A percentile compares a stretch with the other conserved stretches of the same genome.
Conservation (phyloP, 164 flowering plant genomes). For the Aristolochia contorta region DNA sequence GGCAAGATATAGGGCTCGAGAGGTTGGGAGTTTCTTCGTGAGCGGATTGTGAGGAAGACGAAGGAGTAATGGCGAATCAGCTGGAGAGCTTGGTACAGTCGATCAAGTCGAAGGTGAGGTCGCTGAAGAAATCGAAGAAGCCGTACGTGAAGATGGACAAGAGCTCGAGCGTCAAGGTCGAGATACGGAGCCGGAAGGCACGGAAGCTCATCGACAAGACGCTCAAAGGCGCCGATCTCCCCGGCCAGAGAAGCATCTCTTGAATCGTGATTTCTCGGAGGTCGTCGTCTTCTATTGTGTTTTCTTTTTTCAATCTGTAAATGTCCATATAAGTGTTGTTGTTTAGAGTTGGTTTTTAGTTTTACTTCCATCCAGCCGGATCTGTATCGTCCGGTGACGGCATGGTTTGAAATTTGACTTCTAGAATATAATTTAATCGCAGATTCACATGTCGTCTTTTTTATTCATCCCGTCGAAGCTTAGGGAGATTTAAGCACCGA, state of each 20-base stretch:
- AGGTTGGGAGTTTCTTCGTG: background rate
- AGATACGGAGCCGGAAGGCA: conserved; percentile 76
- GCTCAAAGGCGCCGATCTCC: conserved; percentile 59
- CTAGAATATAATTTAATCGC: no score
- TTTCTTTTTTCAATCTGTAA: conserved; percentile 1
- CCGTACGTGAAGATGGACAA: conserved; percentile 85
- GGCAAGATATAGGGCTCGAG: no score
- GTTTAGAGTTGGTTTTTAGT: background rate
- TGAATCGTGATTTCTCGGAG: conserved; percentile 8
- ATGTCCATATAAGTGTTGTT: background rate
- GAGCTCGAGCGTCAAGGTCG: conserved; percentile 73
- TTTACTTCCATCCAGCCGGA: no score
- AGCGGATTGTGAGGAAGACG: background rate
- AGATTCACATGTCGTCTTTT: no score
- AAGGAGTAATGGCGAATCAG: conserved; percentile 39
- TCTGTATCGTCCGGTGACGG: no score
- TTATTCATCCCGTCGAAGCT: no score
- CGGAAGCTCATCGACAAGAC: conserved; percentile 67
- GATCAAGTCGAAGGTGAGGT: conserved; percentile 71
- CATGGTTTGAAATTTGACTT: no score
- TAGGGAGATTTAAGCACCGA: no score
- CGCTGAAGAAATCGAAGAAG: conserved; percentile 60
- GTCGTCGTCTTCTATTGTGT: background rate
- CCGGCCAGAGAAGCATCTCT: conserved; percentile 38
- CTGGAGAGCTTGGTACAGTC: conserved; percentile 58